Evolutionary conservation across 164 flowering plant species (phyloP).

Genomic region (Santalum album): DNA sequence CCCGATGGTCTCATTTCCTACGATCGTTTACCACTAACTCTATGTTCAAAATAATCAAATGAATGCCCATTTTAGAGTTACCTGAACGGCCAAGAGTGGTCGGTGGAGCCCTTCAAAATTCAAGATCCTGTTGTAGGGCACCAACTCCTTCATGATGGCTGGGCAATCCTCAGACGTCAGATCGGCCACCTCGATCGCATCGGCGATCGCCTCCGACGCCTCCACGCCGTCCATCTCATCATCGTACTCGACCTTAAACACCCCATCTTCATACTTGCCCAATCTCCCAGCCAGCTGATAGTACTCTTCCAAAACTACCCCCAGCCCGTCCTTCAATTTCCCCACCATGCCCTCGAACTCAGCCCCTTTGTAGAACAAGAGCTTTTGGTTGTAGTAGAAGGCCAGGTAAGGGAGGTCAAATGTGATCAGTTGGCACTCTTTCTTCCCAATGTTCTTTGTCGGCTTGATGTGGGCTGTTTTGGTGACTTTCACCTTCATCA

Average conservation of each 20-base stretch:
- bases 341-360: slow-evolving; percentile 43
- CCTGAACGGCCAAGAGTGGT: slow-evolving; percentile 79
- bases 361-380: slow-evolving; percentile 56
- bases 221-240: slow-evolving; percentile 69
- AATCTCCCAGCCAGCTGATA: slow-evolving; percentile 70
- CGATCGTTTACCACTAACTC: no score
- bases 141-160: slow-evolving; percentile 40
- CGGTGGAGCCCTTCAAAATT: slow-evolving; percentile 71
- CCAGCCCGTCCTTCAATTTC: slow-evolving; percentile 63
- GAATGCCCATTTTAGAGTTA: slow-evolving; percentile 15
- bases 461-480: slow-evolving; percentile 46
- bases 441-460: slow-evolving; percentile 35
- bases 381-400: slow-evolving; percentile 87
- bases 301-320: slow-evolving; percentile 56
- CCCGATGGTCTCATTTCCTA: no score
- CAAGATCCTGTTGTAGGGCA: slow-evolving; percentile 62
- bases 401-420: slow-evolving; percentile 91
- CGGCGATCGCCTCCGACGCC: slow-evolving; percentile 53
- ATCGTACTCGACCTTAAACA: slow-evolving; percentile 63
- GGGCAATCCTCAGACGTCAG: slow-evolving; percentile 52
- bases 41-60: no score
- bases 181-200: slow-evolving; percentile 39
- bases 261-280: slow-evolving; percentile 81
- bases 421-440: slow-evolving; percentile 61
- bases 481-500: slow-evolving; percentile 31